A percentile compares a stretch with the other conserved stretches of the same genome.
Evolutionary conservation across 2,329 filamentous ascomycete genomes (phyloP).

Genomic region (Fusarium sp.): DNA sequence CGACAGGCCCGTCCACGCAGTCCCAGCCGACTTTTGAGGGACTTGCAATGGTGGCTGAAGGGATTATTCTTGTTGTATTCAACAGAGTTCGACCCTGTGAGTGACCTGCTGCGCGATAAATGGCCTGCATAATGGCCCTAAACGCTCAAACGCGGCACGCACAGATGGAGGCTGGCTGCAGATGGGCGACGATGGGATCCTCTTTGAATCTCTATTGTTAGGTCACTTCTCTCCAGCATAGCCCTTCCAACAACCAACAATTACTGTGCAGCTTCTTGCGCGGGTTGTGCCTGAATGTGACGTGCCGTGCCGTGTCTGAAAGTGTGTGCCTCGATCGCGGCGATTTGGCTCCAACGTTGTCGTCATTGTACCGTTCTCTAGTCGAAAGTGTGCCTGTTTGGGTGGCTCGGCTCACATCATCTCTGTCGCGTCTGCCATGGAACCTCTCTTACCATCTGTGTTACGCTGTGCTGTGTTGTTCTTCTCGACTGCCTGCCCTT

Average conservation of each 20-base stretch:
- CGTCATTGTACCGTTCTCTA: slow-evolving; percentile 26
- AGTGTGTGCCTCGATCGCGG: slow-evolving; percentile 25
- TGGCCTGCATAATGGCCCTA: slow-evolving; percentile 21
- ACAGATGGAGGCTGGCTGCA: slow-evolving; percentile 29
- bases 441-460: slow-evolving; percentile 13
- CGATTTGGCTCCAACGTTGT: slow-evolving; percentile 38
- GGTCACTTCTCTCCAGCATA: not conserved
- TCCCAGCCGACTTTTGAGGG: slow-evolving; percentile 27
- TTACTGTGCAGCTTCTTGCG: not conserved
- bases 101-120: slow-evolving; percentile 16
- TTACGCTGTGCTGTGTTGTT: slow-evolving; percentile 9
- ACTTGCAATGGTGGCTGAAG: slow-evolving; percentile 37
- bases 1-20: slow-evolving; percentile 41
- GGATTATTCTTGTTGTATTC: slow-evolving; percentile 26
- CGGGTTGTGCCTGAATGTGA: slow-evolving; percentile 17
- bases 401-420: slow-evolving; percentile 31
- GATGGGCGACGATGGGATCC: slow-evolving; percentile 5
- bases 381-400: slow-evolving; percentile 12
- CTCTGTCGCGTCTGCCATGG: slow-evolving; percentile 16
- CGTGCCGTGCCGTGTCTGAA: slow-evolving; percentile 36
- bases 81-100: slow-evolving; percentile 20
- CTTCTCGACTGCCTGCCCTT: slow-evolving; percentile 10
- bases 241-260: slow-evolving; percentile 1
- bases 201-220: slow-evolving; percentile 7
- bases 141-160: slow-evolving; percentile 26